Conservation (phyloP, 495 filamentous ascomycete species). For the Penicillium desertorum region DNA sequence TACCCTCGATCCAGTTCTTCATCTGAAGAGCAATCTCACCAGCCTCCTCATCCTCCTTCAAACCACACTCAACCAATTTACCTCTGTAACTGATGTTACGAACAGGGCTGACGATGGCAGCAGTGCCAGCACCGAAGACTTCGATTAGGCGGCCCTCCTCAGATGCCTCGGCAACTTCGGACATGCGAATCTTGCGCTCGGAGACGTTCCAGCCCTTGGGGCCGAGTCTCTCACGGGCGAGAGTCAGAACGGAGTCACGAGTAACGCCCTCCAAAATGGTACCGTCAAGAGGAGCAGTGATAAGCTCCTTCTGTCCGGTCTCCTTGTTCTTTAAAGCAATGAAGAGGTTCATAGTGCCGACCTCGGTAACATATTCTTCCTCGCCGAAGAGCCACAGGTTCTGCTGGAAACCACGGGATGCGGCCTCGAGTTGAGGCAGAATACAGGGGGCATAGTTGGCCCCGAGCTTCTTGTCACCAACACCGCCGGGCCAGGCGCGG, state of each 20-base stretch:
- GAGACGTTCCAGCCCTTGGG: slow-evolving; percentile 85
- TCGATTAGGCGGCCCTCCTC: slow-evolving; percentile 85
- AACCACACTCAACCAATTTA: slow-evolving; percentile 71
- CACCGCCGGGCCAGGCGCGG: slow-evolving; percentile 95
- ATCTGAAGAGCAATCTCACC: slow-evolving; percentile 80
- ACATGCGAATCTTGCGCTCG: slow-evolving; percentile 89
- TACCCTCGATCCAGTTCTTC: slow-evolving; percentile 94
- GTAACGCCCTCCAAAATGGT: slow-evolving; percentile 97
- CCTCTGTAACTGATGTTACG: slow-evolving; percentile 83
- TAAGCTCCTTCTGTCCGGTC: slow-evolving; percentile 82
- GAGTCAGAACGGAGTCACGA: slow-evolving; percentile 77
- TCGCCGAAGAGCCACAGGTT: slow-evolving; percentile 96
- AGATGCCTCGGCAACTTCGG: slow-evolving; percentile 73
- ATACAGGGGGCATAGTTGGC: slow-evolving; percentile 98
- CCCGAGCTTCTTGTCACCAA: slow-evolving; percentile 95
- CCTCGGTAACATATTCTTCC: slow-evolving; percentile 93
- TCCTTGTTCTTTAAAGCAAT: slow-evolving; percentile 74
- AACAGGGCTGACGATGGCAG: slow-evolving; percentile 72
- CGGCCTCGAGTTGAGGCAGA: slow-evolving; percentile 86
- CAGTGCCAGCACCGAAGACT: slow-evolving; percentile 91
- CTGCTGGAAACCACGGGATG: slow-evolving; percentile 89
- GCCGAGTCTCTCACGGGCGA: slow-evolving; percentile 77
- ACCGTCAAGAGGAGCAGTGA: slow-evolving; percentile 91
- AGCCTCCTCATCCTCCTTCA: slow-evolving; percentile 75
- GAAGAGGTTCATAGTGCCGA: slow-evolving; percentile 98